Conservation (phyloP, 352 stramenopile species). For the Phytophthora sojae region DNA sequence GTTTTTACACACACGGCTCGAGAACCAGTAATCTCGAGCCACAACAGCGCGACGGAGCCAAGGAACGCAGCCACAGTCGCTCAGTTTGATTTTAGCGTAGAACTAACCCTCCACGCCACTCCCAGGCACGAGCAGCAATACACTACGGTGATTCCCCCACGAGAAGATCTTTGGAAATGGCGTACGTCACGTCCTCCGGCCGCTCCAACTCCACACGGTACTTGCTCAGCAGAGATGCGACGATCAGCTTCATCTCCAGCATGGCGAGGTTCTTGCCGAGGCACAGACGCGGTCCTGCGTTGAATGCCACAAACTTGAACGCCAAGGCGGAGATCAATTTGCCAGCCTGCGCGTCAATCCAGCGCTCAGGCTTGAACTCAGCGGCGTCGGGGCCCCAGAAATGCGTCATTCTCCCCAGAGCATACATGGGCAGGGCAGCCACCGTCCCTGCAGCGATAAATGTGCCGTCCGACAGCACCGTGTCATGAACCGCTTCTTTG, state of each 20-base stretch:
- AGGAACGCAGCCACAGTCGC: no score
- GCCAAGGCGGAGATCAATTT: constrained; percentile 47
- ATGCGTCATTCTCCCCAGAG: constrained; percentile 57
- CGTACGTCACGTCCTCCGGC: constrained; percentile 55
- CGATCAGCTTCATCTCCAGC: constrained; percentile 85
- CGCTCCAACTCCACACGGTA: constrained; percentile 58
- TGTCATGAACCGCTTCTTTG: constrained; percentile 32
- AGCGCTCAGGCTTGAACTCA: constrained; percentile 74
- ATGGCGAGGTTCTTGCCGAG: constrained; percentile 81
- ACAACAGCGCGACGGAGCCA: no score
- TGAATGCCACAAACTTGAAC: constrained; percentile 80
- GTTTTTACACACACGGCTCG: no score
- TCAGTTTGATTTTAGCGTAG: no score
- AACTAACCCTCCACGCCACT: no score
- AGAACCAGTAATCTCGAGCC: no score
- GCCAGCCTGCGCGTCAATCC: constrained; percentile 51
- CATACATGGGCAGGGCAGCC: constrained; percentile 58
- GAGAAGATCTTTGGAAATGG: no score
- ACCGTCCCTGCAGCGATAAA: constrained; percentile 45
- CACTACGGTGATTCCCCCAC: no score
- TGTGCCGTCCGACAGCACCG: constrained; percentile 62
- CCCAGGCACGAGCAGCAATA: no score
- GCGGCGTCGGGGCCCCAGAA: constrained; percentile 70
- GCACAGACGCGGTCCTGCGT: constrained; percentile 72
- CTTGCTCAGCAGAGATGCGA: constrained; percentile 60